phyloP scores from a whole-genome alignment of 2,329 filamentous ascomycete species.

The Teratosphaeria viscida region DNA sequence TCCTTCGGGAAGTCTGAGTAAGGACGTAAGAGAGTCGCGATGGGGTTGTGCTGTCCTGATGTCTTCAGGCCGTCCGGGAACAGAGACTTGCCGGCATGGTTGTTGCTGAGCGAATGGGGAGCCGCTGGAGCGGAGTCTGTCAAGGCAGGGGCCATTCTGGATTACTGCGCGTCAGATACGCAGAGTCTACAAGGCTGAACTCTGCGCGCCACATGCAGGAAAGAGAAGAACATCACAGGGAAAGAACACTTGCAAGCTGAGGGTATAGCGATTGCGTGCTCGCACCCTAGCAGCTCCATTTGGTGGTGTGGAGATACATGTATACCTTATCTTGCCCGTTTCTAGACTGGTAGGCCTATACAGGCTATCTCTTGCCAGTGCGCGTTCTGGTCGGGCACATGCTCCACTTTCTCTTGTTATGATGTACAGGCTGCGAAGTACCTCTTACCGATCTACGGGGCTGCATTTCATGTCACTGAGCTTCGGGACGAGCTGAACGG shows the following conservation, averaged over 20 bases:
- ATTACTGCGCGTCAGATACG: not conserved
- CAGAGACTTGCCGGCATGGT: conserved; percentile 27
- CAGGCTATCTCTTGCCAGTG: not conserved
- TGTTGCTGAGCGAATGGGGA: not conserved
- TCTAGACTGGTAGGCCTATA: no score
- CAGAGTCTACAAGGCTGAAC: not conserved
- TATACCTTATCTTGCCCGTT: not conserved
- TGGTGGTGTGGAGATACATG: not conserved
- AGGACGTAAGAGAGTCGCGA: conserved; percentile 53
- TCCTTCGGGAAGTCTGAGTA: conserved; percentile 61
- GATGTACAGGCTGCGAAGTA: no score
- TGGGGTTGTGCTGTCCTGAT: conserved; percentile 61
- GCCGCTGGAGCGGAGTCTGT: not conserved
- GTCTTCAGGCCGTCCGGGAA: conserved; percentile 59
- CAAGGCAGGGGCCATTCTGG: not conserved
- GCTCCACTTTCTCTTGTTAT: no score
- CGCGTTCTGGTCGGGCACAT: not conserved
- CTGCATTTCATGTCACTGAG: no score
- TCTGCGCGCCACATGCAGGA: not conserved
- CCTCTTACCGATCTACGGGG: no score
- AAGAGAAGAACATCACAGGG: not conserved
- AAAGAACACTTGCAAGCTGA: not conserved
- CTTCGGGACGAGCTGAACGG: no score
- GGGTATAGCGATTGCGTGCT: not conserved
- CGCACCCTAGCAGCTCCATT: not conserved